Evolutionary conservation across 768 basidiomycete genomes (phyloP).

Genomic region (Xanthoconium stramineum): DNA sequence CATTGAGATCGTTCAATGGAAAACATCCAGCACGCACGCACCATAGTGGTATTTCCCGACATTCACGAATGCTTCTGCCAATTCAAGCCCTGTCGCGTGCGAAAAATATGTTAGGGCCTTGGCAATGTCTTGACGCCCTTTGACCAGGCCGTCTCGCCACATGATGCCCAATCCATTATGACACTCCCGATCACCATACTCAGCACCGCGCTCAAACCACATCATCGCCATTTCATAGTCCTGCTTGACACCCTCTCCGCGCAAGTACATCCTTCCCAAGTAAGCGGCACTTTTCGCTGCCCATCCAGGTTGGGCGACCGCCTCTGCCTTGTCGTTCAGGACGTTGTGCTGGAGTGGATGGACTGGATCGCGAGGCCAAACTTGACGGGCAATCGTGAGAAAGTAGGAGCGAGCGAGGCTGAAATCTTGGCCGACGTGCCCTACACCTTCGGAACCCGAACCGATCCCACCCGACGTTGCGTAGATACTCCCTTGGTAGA

Average conservation of each 20-base stretch:
- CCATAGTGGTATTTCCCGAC: conserved; percentile 77
- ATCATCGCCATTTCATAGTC: conserved; percentile 77
- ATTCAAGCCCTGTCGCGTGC: conserved; percentile 79
- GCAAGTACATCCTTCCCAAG: conserved; percentile 88
- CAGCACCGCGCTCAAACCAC: conserved; percentile 90
- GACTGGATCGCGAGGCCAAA: conserved; percentile 83
- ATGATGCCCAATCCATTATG: conserved; percentile 91
- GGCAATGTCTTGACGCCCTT: conserved; percentile 62
- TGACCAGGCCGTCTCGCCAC: conserved; percentile 81
- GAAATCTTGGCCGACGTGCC: conserved; percentile 80
- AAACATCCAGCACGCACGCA: conserved; percentile 27
- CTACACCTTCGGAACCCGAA: conserved; percentile 91
- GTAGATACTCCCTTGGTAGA: conserved; percentile 94
- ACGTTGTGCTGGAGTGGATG: conserved; percentile 47
- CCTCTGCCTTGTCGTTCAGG: conserved; percentile 47
- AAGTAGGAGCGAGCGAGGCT: conserved; percentile 80
- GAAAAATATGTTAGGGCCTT: conserved; percentile 67
- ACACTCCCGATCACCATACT: conserved; percentile 81
- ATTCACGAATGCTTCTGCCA: conserved; percentile 91
- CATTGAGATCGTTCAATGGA: conserved; percentile 2
- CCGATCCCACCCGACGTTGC: conserved; percentile 71
- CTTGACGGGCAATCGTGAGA: conserved; percentile 70
- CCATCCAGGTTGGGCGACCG: conserved; percentile 47
- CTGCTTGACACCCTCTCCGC: conserved; percentile 86
- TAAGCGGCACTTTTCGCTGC: conserved; percentile 84